These are phyloP conservation scores for Cladosporium cucumerinum DNA, from an alignment of 2,329 filamentous ascomycete genomes.

Conservation along the genomic window DNA sequence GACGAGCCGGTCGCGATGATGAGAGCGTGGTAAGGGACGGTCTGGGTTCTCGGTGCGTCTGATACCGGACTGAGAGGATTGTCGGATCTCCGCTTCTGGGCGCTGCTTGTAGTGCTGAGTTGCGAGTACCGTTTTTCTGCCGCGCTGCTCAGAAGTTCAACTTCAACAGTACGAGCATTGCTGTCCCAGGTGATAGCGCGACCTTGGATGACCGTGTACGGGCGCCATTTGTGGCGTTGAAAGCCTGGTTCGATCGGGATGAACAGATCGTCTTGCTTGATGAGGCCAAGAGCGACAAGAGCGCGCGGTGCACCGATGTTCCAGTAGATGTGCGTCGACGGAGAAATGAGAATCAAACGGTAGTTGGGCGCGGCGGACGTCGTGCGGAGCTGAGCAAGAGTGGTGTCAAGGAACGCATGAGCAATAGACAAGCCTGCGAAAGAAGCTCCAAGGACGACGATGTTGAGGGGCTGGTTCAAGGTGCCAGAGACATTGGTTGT, in stretches of 20 bases:
- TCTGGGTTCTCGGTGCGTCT: neutral
- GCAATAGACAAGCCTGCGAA: slow-evolving; percentile 39
- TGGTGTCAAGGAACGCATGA: slow-evolving; percentile 36
- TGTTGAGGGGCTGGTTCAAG: slow-evolving; percentile 30
- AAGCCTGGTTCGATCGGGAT: slow-evolving; percentile 36
- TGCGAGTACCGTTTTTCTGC: slow-evolving; percentile 21
- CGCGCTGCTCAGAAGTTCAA: slow-evolving; percentile 26
- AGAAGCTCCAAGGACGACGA: slow-evolving; percentile 40
- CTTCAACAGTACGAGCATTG: slow-evolving; percentile 37
- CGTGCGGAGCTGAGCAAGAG: slow-evolving; percentile 29
- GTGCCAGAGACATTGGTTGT: neutral
- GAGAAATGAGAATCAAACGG: slow-evolving; percentile 35
- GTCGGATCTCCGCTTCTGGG: neutral
- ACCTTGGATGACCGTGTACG: slow-evolving; percentile 38
- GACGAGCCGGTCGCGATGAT: slow-evolving; percentile 39
- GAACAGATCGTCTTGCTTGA: slow-evolving; percentile 36
- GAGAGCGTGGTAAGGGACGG: slow-evolving; percentile 33
- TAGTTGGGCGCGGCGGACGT: slow-evolving; percentile 29
- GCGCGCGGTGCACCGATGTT: slow-evolving; percentile 39
- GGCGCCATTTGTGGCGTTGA: slow-evolving; percentile 29
- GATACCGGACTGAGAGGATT: neutral
- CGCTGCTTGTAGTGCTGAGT: neutral
- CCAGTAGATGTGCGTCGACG: slow-evolving; percentile 39
- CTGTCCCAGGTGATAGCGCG: slow-evolving; percentile 33
- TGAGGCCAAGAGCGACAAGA: slow-evolving; percentile 34